Base-by-base conservation (phyloP, 1,139 yeast genomes). In the Tardiomyces depauwii region DNA sequence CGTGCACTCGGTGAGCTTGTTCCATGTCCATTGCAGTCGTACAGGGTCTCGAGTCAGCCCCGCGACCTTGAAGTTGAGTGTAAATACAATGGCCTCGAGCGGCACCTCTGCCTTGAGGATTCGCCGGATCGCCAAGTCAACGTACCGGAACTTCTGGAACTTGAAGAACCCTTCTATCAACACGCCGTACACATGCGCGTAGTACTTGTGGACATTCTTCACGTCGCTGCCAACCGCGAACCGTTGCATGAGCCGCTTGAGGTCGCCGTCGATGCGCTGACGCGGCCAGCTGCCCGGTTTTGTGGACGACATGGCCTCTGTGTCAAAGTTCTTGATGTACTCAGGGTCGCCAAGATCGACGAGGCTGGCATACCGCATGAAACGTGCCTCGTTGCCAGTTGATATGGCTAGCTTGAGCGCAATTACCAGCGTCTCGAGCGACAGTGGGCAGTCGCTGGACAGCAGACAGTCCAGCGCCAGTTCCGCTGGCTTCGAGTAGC, bases 131-230 rank as follows among this genome's bases (percentile, higher is more conserved):
- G 41, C 42, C 10, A 40, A 33, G 33, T 45, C 44, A 11, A 47
- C 45, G 14, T 25, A 36, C 1, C 39, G 40, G 7, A 42, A 41
- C 23, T 45, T 40, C 10, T 44, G 23, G 45, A 49, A 48, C 42
- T 48, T 45, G 46, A 44, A 41, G 44, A 36, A 49, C 1, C 55
- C 55, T 28, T 47, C 47, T 1, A 55, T 54, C 11, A 53, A 32
- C 6, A 21, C 14, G 21, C 27, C 40, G n/a, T 42, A 16, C 3
- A 45, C n/a, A 18, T 13, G 12, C 11, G 28, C 41, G 16, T 36
- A 36, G 19, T 36, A 16, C 21, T 36, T 36, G 18, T 16, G 39
- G 13, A n/a, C 39, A n/a, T 36, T 36, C 4, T 36, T 36, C 12
- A 19, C n/a, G 12, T 36, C 36, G 16, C 36, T 30, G 36, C 36